Evolutionary conservation across 1,139 yeast genomes (phyloP), one percentile per base, ranked within the genome.

Genomic region (Zygotorulaspora mrakii): DNA sequence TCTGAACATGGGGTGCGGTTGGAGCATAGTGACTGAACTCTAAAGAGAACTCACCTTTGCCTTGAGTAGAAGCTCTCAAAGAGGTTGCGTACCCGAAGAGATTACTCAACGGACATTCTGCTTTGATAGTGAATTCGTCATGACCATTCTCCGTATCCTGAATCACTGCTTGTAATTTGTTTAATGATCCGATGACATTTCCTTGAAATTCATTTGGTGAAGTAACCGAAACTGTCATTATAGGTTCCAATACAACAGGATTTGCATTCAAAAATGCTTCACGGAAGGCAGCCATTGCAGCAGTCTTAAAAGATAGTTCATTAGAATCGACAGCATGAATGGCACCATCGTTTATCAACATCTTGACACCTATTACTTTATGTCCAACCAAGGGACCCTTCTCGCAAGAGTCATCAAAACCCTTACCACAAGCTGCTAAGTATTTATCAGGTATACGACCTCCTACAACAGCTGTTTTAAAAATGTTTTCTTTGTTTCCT

Each of bases 141-240:
- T 83, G 81, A 23, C 91, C 94, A 61, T 89, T 87, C 55, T 86
- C 96, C 14, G 97, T 89, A 57, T 91, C 97, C 61, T 81, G 78
- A 56, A 94, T 91, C 66, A 89, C 77, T 43, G 97, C 98, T 54
- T 87, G 86, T 51, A 88, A 73, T 68, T 91, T 91, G 71, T 91
- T 94, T 61, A 94, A 71, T 54, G 91, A 74, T 26, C 95, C 95
- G 59, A 91, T 91, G 44, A 88, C 89, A 46, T 79, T 71, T 54
- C 96, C 95, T 73, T 94, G 98, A 76, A 89, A 89, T 66, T 94
- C 99, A 55, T 79, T 78, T 45, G 98, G 98, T 3, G 98, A 95
- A 39, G 94, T 85, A 37, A 91, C 83, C 45, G 88, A 80, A 30
- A 91, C 95, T 44, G 79, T 76, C 98, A 91, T 91, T 60, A 91